Evolutionary conservation across 495 filamentous ascomycete species (phyloP).

Genomic region (Lichina pygmaea): DNA sequence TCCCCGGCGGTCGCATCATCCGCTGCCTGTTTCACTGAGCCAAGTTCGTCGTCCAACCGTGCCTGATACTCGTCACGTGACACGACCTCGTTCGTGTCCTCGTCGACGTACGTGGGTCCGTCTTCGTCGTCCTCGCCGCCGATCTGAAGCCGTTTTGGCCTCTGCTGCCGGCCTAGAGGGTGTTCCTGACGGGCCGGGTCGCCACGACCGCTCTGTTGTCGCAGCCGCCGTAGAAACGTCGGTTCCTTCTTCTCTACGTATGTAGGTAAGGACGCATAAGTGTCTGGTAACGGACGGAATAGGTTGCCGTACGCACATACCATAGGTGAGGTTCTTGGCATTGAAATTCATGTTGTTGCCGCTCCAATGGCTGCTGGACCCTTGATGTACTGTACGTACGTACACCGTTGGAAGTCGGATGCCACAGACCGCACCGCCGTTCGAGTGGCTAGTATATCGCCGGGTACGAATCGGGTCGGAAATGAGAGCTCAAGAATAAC

Average conservation of each 20-base stretch:
- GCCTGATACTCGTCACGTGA: slow-evolving; percentile 21
- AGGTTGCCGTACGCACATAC: slow-evolving; percentile 7
- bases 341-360: slow-evolving; percentile 16
- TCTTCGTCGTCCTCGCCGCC: slow-evolving; percentile 16
- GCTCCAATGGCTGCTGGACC: no score
- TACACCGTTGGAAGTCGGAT: no score
- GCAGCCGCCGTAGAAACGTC: slow-evolving; percentile 20
- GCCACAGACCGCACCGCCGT: no score
- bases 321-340: slow-evolving; percentile 20
- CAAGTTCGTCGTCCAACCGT: slow-evolving; percentile 8
- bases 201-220: slow-evolving; percentile 14
- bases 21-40: slow-evolving; percentile 4
- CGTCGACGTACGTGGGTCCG: slow-evolving; percentile 21
- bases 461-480: no score
- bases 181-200: slow-evolving; percentile 16
- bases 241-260: slow-evolving; percentile 18
- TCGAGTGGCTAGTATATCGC: no score
- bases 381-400: no score
- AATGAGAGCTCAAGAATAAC: no score
- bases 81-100: slow-evolving; percentile 20
- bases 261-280: neutral
- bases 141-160: slow-evolving; percentile 9
- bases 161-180: slow-evolving; percentile 13
- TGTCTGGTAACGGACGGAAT: neutral
- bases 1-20: neutral